phyloP scores from a whole-genome alignment of 257 asterid species.

The Voacanga thouarsii region DNA sequence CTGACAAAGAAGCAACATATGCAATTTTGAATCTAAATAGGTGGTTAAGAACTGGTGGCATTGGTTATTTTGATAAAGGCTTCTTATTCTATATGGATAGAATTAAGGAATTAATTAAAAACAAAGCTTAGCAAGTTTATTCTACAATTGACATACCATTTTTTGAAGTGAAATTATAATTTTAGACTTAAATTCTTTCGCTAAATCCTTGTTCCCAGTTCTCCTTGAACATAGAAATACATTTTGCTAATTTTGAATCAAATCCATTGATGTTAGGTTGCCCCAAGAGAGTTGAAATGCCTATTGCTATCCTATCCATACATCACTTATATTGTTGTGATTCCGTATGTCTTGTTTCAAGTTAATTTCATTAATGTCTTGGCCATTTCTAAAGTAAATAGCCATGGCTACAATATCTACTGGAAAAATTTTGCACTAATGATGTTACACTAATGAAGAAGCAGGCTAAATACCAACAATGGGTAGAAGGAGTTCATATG shows the following conservation, averaged over 20 bases:
- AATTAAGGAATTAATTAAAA: conserved; percentile 54
- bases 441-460: conserved; percentile 42
- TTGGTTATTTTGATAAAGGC: conserved; percentile 51
- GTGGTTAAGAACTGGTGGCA: conserved; percentile 63
- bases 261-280: conserved; percentile 32
- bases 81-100: conserved; percentile 53
- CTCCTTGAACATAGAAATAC: neutral
- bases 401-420: too few species aligned
- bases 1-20: conserved; percentile 50
- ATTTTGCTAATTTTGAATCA: neutral
- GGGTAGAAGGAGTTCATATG: conserved; percentile 75
- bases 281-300: conserved; percentile 61
- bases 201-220: neutral
- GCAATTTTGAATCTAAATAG: conserved; percentile 49
- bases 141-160: neutral
- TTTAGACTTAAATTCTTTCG: neutral
- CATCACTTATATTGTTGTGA: conserved; percentile 51
- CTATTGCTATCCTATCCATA: conserved; percentile 49
- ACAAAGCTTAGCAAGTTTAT: conserved; percentile 57
- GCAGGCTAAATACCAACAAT: conserved; percentile 57
- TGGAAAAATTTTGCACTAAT: neutral
- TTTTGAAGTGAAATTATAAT: neutral
- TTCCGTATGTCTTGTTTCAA: conserved; percentile 40
- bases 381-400: neutral
- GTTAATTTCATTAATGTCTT: neutral